phyloP scores from a whole-genome alignment of 345 rosid species.

The Rhizophora apiculata region DNA sequence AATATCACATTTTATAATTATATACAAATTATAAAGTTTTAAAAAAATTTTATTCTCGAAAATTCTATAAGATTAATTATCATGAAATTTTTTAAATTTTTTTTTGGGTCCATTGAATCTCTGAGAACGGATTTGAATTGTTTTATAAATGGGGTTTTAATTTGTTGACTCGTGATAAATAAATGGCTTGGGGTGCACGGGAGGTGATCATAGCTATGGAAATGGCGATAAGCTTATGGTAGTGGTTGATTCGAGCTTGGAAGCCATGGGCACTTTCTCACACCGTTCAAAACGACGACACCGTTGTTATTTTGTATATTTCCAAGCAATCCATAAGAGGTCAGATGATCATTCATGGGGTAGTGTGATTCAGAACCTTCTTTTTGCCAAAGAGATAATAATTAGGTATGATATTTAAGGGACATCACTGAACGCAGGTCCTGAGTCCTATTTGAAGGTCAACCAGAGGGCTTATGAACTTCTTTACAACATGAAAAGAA shows the following conservation, averaged over 20 bases:
- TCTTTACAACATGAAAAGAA: conserved; percentile 55
- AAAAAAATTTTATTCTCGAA: too few species aligned
- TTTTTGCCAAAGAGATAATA: background rate
- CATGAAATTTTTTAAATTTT: too few species aligned
- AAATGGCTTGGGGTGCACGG: conserved; percentile 12
- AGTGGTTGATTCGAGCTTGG: conserved; percentile 65
- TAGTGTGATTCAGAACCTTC: background rate
- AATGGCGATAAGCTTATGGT: conserved; percentile 77
- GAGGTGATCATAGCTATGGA: conserved; percentile 9
- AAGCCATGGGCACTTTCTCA: conserved; percentile 81
- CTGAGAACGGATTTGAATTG: too few species aligned
- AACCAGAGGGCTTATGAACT: conserved; percentile 45
- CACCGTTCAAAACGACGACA: conserved; percentile 52
- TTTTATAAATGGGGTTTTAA: too few species aligned
- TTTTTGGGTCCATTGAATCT: too few species aligned
- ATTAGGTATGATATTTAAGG: background rate
- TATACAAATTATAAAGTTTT: too few species aligned
- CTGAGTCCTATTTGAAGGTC: conserved; percentile 35
- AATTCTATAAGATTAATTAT: too few species aligned
- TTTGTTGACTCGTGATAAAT: too few species aligned
- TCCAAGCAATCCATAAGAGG: conserved; percentile 45
- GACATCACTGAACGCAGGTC: conserved; percentile 20
- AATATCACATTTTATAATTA: too few species aligned
- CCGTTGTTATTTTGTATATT: conserved; percentile 55
- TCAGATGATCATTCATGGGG: conserved; percentile 2